These are phyloP conservation scores for Selaginella tamariscina DNA, from an alignment of 75 land plant genomes.

Conservation along the genomic window DNA sequence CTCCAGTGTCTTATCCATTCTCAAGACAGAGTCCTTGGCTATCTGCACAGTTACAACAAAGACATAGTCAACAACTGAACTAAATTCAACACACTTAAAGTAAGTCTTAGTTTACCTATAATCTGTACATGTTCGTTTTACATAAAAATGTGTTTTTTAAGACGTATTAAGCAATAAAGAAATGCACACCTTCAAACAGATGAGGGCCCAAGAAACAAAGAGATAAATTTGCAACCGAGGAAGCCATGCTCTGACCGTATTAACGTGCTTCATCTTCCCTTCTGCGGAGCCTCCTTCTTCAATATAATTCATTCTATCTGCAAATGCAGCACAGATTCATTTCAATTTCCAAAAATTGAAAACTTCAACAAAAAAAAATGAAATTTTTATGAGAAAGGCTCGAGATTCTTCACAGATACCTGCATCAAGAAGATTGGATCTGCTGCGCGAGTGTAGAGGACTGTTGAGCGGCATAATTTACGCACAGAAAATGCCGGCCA, in stretches of 20 bases:
- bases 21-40: conserved; percentile 70
- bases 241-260: not conserved
- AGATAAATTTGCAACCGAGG: not conserved
- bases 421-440: not conserved
- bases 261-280: not conserved
- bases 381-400: not conserved
- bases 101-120: too few species aligned
- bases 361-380: not conserved
- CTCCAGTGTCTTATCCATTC: conserved; percentile 47
- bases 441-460: not conserved
- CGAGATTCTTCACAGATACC: not conserved
- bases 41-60: conserved; percentile 33
- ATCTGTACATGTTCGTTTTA: too few species aligned
- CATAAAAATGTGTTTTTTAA: too few species aligned
- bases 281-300: not conserved
- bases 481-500: too few species aligned
- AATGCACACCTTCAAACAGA: not conserved
- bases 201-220: not conserved
- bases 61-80: too few species aligned
- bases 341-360: too few species aligned
- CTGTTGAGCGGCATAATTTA: not conserved
- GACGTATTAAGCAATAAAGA: not conserved
- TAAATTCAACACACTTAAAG: too few species aligned
- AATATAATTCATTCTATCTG: not conserved
- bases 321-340: too few species aligned